Evolutionary conservation across 352 stramenopile genomes (phyloP).

Genomic region (Globisporangium mamillatum): DNA sequence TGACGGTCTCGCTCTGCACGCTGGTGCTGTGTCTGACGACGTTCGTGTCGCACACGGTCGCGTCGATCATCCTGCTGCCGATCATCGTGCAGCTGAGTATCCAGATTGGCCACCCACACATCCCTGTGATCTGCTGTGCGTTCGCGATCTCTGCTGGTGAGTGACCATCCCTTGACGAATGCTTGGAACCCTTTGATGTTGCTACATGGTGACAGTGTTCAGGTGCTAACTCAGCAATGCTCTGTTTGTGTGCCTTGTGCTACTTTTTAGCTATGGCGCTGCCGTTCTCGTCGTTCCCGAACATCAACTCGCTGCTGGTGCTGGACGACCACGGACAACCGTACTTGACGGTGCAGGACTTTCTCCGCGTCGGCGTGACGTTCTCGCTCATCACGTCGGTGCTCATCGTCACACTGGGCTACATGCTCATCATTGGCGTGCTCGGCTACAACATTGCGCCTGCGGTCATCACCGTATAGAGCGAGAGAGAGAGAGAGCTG

Average conservation of each 20-base stretch:
- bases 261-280: conserved; percentile 74
- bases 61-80: conserved; percentile 89
- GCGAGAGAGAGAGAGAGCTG: conserved; percentile 10
- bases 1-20: conserved; percentile 83
- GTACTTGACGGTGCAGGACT: conserved; percentile 87
- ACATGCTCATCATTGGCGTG: conserved; percentile 77
- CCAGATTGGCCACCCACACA: conserved; percentile 83
- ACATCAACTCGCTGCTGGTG: conserved; percentile 91
- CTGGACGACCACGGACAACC: conserved; percentile 87
- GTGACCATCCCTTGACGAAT: neutral
- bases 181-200: neutral
- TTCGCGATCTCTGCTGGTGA: conserved; percentile 86
- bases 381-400: conserved; percentile 83
- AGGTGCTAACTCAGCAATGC: neutral
- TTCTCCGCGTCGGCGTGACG: conserved; percentile 78
- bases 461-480: conserved; percentile 22
- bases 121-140: conserved; percentile 82
- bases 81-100: conserved; percentile 91
- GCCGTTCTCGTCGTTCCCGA: conserved; percentile 91
- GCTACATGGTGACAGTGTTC: neutral
- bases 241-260: conserved; percentile 3
- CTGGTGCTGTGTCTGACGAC: conserved; percentile 88
- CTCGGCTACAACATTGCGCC: conserved; percentile 75
- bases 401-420: conserved; percentile 86
- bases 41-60: conserved; percentile 93